phyloP scores from a whole-genome alignment of 2,329 filamentous ascomycete genomes.

The Cadophora malorum region DNA sequence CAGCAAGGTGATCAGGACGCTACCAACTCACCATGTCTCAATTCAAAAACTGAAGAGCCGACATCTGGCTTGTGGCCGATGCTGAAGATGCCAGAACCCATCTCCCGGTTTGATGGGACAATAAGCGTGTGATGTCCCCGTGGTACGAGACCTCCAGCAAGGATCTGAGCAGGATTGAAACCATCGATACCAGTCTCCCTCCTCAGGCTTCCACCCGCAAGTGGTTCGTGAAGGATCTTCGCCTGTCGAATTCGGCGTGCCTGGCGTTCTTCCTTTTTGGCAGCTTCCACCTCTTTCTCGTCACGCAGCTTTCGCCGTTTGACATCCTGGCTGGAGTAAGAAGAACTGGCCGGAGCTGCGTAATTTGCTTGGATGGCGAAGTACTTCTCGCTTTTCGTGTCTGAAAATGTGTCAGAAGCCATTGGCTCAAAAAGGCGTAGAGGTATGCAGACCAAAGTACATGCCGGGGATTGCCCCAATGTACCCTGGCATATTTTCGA shows the following conservation, averaged over 20 bases:
- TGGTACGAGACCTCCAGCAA: conserved; percentile 30
- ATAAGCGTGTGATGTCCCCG: conserved; percentile 15
- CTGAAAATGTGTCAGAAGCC: conserved; percentile 46
- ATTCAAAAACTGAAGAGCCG: conserved; percentile 23
- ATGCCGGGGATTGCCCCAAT: conserved; percentile 56
- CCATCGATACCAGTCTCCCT: conserved; percentile 32
- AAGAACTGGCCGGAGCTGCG: conserved; percentile 55
- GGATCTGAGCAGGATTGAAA: conserved; percentile 27
- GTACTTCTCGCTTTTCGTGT: conserved; percentile 66
- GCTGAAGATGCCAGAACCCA: conserved; percentile 28
- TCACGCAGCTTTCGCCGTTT: conserved; percentile 60
- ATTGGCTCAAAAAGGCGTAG: neutral
- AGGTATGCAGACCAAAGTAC: conserved; percentile 55
- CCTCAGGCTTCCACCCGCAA: conserved; percentile 35
- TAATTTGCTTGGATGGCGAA: conserved; percentile 67
- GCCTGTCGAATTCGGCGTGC: conserved; percentile 37
- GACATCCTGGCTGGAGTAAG: conserved; percentile 64
- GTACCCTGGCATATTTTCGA: conserved; percentile 20
- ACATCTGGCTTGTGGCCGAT: conserved; percentile 27
- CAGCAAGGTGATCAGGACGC: neutral
- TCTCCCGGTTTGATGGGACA: neutral
- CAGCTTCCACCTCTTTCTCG: conserved; percentile 41
- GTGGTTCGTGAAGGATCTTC: conserved; percentile 28
- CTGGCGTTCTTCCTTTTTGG: conserved; percentile 23
- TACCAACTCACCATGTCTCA: conserved; percentile 23